Base-by-base conservation (phyloP, 2,329 filamentous ascomycete species). In the Stromatinia cepivora region DNA sequence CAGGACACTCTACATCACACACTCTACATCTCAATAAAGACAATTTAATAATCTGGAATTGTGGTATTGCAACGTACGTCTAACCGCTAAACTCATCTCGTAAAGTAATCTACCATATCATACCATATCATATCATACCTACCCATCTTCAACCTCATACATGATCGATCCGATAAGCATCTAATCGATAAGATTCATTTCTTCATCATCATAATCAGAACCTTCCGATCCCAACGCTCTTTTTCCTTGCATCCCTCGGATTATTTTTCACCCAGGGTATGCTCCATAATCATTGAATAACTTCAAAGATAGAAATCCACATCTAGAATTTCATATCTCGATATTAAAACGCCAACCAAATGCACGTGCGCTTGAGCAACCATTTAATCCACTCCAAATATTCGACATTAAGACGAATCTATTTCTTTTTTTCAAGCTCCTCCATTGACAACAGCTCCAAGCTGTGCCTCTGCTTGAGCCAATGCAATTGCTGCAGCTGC, bases 321-420 rank as follows among this genome's bases (percentile, higher is more conserved):
- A 68, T 68, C 58, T 64, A 45, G 50, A 36, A 48, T 54, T 25
- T 64, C 66, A 56, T 22, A 36, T 64, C 66, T 67, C 65, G n/a
- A 28, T 22, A 46, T 64, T 46, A 68, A 63, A 68, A 68, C 66
- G 66, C 66, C 58, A 68, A 64, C 58, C 57, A 42, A 56, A 68
- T 68, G 66, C 72, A 76, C 74, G 66, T 69, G 71, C 71, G 73
- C 72, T 76, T 74, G 70, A 75, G 70, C 72, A 73, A 70, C 66
- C 68, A 66, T 72, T 64, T 71, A 67, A 50, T 65, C 70, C 71
- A 50, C 70, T 63, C 68, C 69, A 68, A 46, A 28, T 31, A 50
- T 58, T 64, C 59, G 66, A 63, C 52, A 20, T 46, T 20, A 63
- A 10, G 65, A 67, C 54, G 58, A 68, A 68, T 63, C 13, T 63